Base-by-base conservation (phyloP, 371 early-diverging fungal species). In the Circinella minor region DNA sequence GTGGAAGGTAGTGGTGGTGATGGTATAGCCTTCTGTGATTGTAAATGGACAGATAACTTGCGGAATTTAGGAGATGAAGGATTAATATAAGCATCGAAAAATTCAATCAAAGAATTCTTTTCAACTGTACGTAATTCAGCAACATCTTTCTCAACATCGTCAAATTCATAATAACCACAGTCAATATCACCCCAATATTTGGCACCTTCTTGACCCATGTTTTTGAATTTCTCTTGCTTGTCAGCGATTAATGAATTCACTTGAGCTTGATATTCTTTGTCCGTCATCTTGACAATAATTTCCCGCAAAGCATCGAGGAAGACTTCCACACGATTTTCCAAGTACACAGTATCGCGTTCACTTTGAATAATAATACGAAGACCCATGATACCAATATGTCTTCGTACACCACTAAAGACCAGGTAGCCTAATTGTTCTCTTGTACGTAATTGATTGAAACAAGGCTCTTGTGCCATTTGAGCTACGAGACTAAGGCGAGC, bases 401-500 rank as follows among this genome's bases (percentile, higher is more conserved):
- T 81, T 20, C 89, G 80, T 11, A 88, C 71, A 4, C 91, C 91
- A 70, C 90, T 88, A 69, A 88, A 92, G n/a, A 93, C 94, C n/a
- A 92, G 71, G 71, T 95, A 95, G 15, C 95, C 90, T 68, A 95
- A 81, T 71, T 94, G 93, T 66, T 95, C 96, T 66, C 93, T 91
- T 4, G 98, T 98, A 15, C 98, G 88, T 46, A 98, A 85, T 72
- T 92, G 92, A 76, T 97, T 90, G 79, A 97, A 98, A 71, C 90
- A 94, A 4, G 98, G 95, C 74, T 97, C 96, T 68, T 88, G 80
- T 8, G 90, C 78, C 27, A 98, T 90, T 66, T 94, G 93, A 4
- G 87, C 82, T 57, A 95, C 65, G 49, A 98, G 82, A 37, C 83
- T 82, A 14, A 92, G 73, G 4, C 81, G 79, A 15, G 89, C 88